Conservation (phyloP, 805 yeast species). For the Yueomyces sinensis region DNA sequence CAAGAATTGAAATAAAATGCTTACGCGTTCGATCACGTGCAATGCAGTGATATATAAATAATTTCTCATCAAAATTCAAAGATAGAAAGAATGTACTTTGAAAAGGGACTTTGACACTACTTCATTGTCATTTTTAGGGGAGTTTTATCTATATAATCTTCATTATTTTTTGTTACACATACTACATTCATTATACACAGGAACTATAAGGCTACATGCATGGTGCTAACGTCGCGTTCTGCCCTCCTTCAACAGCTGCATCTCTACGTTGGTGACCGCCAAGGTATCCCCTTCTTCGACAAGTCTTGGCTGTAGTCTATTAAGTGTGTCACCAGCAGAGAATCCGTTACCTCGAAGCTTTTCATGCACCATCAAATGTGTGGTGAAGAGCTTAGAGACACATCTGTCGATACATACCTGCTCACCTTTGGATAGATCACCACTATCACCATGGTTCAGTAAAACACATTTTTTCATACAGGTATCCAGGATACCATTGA, state of each 20-base stretch:
- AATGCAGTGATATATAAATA: no score
- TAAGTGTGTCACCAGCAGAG: neutral
- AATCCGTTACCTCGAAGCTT: neutral
- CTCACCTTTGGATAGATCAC: constrained; percentile 48
- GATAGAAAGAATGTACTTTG: no score
- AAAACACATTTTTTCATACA: constrained; percentile 74
- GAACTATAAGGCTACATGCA: no score
- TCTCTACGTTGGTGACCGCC: neutral
- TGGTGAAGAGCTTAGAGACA: constrained; percentile 47
- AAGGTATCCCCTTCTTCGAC: constrained; percentile 3
- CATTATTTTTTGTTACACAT: no score
- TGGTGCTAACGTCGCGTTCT: neutral
- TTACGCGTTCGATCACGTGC: no score
- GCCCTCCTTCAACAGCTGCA: neutral
- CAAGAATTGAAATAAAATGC: no score
- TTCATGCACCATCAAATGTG: neutral
- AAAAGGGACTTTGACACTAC: no score
- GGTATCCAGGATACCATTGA: constrained; percentile 38
- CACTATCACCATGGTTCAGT: constrained; percentile 18
- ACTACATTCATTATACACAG: no score
- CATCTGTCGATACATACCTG: constrained; percentile 74
- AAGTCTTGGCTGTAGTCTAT: constrained; percentile 3
- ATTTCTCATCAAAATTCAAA: no score
- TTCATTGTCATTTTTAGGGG: no score
- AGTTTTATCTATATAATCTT: no score